Evolutionary conservation across 1,284 basidiomycete genomes (phyloP).

Genomic region (Ceratobasidium sp.): DNA sequence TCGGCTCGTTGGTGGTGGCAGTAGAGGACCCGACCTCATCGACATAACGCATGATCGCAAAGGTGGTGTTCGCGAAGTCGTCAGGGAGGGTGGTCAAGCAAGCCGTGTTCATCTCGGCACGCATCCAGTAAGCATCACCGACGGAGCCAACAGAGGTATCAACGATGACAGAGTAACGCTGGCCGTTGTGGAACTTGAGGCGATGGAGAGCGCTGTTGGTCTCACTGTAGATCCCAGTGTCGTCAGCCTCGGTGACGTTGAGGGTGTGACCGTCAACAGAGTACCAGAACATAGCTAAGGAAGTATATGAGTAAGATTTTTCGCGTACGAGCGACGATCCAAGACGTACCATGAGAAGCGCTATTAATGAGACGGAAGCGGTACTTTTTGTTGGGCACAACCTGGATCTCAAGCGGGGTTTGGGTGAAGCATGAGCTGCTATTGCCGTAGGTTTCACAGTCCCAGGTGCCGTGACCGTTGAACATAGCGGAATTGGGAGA

Average conservation of each 20-base stretch:
- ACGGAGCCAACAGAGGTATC: constrained; percentile 56
- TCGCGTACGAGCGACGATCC: not conserved
- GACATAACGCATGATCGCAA: constrained; percentile 56
- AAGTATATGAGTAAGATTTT: not conserved
- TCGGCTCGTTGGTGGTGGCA: constrained; percentile 40
- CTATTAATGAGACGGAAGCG: constrained; percentile 60
- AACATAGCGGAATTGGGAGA: constrained; percentile 57
- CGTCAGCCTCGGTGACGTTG: constrained; percentile 45
- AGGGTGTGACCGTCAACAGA: constrained; percentile 51
- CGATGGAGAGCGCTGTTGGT: constrained; percentile 37
- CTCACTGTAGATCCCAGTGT: constrained; percentile 36
- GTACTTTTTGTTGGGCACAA: constrained; percentile 53
- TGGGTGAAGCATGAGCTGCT: constrained; percentile 50
- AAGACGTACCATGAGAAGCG: constrained; percentile 54
- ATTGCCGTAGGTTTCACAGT: constrained; percentile 39
- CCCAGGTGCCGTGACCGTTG: constrained; percentile 55
- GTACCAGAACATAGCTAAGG: constrained; percentile 47
- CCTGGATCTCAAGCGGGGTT: constrained; percentile 48
- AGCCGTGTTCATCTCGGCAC: constrained; percentile 58
- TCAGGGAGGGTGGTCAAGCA: constrained; percentile 57
- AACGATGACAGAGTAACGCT: constrained; percentile 65
- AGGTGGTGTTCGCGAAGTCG: constrained; percentile 50
- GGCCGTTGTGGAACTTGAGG: constrained; percentile 61
- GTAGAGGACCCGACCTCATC: constrained; percentile 42
- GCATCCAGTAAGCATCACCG: constrained; percentile 60